A percentile compares a stretch with the other conserved stretches of the same genome.
Conservation (phyloP, 768 basidiomycete genomes). For the Hydnum rufescens region DNA sequence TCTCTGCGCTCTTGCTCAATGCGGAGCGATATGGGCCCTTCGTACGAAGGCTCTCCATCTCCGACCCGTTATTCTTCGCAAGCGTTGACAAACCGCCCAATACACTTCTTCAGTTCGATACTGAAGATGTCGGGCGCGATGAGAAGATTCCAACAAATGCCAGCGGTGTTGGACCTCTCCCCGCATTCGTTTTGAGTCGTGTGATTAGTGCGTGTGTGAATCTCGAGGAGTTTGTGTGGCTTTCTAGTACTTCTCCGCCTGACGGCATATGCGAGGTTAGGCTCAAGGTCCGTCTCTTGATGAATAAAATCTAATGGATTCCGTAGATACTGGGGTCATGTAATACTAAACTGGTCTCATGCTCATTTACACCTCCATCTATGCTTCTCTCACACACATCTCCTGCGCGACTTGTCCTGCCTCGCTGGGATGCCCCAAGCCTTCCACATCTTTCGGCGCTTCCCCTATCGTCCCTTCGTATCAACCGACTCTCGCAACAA, state of each 20-base stretch:
- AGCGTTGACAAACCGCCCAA: background rate
- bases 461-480: slow-evolving; percentile 16
- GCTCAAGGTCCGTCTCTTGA: background rate
- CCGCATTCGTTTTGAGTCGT: slow-evolving; percentile 5
- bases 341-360: slow-evolving; percentile 14
- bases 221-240: slow-evolving; percentile 20
- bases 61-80: slow-evolving; percentile 9
- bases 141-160: background rate
- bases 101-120: background rate
- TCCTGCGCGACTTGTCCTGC: slow-evolving; percentile 8
- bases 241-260: slow-evolving; percentile 18
- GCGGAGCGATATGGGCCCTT: slow-evolving; percentile 17
- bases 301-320: background rate
- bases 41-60: slow-evolving; percentile 18
- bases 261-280: slow-evolving; percentile 24
- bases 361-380: slow-evolving; percentile 13
- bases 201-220: slow-evolving; percentile 11
- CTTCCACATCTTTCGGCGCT: slow-evolving; percentile 18
- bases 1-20: slow-evolving; percentile 16
- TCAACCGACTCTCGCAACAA: slow-evolving; percentile 20
- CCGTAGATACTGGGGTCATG: slow-evolving; percentile 14
- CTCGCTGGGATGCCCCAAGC: slow-evolving; percentile 22
- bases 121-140: slow-evolving; percentile 5
- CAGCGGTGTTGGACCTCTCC: slow-evolving; percentile 8
- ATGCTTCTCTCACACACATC: slow-evolving; percentile 5